Evolutionary conservation across 352 stramenopile genomes (phyloP).

Genomic region (Phytophthora capsici): DNA sequence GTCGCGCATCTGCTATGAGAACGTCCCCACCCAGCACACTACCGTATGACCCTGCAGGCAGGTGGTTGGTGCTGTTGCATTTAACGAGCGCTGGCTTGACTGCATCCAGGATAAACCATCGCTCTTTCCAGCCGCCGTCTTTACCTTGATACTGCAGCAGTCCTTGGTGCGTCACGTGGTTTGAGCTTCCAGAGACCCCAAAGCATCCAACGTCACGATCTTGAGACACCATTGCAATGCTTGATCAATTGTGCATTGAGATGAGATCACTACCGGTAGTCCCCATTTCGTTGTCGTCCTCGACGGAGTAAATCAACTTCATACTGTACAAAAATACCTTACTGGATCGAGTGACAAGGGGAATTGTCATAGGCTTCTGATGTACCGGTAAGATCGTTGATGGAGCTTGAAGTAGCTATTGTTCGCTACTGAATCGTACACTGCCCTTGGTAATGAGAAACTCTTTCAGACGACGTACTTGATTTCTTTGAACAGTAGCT

Average conservation of each 20-base stretch:
- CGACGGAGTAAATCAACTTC: conserved; percentile 9
- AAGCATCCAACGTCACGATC: conserved; percentile 36
- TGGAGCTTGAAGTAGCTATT: conserved; percentile 5
- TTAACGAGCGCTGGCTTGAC: conserved; percentile 54
- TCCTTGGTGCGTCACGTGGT: conserved; percentile 50
- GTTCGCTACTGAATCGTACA: conserved; percentile 28
- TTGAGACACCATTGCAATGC: conserved; percentile 20
- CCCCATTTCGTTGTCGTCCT: conserved; percentile 25
- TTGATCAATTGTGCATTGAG: conserved; percentile 6
- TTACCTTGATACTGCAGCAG: conserved; percentile 60
- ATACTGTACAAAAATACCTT: conserved; percentile 28
- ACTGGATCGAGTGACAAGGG: background rate
- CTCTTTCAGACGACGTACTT: conserved; percentile 46
- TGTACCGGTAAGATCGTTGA: background rate
- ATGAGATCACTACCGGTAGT: background rate
- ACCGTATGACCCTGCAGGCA: conserved; percentile 35
- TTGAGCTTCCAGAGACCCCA: conserved; percentile 9
- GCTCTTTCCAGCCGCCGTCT: conserved; percentile 59
- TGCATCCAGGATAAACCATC: conserved; percentile 72
- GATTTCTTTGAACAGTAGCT: conserved; percentile 19
- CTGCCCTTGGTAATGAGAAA: conserved; percentile 46
- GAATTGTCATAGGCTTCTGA: conserved; percentile 20
- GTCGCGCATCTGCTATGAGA: conserved; percentile 32
- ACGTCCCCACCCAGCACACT: conserved; percentile 48
- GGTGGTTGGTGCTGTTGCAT: conserved; percentile 40